These are phyloP conservation scores for Cicer pinnatifidum DNA, from an alignment of 306 rosid genomes.

Conservation along the genomic window DNA sequence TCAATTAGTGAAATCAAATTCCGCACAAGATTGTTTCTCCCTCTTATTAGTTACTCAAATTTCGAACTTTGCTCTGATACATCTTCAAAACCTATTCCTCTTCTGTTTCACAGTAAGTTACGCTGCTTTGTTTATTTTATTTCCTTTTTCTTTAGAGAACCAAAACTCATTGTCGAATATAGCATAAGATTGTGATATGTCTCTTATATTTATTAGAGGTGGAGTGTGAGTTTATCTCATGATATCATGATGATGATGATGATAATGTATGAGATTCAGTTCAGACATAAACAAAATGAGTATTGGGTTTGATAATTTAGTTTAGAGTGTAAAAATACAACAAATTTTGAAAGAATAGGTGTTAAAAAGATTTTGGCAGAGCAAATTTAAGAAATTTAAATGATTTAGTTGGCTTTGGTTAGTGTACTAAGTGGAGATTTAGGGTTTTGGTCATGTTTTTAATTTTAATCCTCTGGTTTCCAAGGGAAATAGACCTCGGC, in stretches of 20 bases:
- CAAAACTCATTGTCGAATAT: background rate
- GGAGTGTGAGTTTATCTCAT: constrained; percentile 18
- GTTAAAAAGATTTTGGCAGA: background rate
- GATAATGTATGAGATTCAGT: background rate
- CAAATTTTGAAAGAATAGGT: constrained; percentile 13
- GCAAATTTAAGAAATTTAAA: constrained; percentile 7
- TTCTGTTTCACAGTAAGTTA: background rate
- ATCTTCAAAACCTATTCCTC: background rate
- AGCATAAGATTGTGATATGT: background rate
- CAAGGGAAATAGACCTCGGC: no score
- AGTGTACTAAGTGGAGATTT: constrained; percentile 16
- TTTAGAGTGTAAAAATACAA: background rate
- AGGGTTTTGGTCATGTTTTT: constrained; percentile 5
- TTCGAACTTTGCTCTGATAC: background rate
- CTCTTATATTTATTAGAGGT: background rate
- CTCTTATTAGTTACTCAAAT: background rate
- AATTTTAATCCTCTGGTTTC: no score
- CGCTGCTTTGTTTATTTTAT: background rate
- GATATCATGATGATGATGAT: constrained; percentile 1
- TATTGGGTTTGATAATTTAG: background rate
- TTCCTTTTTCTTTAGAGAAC: background rate
- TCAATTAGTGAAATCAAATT: no score
- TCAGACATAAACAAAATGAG: background rate
- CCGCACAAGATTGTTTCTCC: constrained; percentile 1
- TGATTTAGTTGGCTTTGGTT: constrained; percentile 15